These are phyloP conservation scores for Candolleomyces aberdarensis DNA, from an alignment of 768 basidiomycete genomes.

Conservation along the genomic window DNA sequence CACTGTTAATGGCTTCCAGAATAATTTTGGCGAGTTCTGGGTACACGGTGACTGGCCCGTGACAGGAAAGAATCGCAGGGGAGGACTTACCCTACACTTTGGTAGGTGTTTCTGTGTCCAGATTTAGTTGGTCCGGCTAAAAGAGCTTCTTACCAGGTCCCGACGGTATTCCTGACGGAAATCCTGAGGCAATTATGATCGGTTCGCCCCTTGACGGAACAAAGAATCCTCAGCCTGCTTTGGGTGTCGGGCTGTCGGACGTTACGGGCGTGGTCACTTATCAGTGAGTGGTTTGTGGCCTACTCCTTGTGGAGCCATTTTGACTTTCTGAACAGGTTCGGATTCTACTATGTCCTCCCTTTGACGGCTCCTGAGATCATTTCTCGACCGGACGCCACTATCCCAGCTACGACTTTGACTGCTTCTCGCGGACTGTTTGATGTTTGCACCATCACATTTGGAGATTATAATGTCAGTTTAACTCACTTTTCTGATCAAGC, in stretches of 20 bases:
- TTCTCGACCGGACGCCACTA: constrained; percentile 29
- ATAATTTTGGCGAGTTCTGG: constrained; percentile 56
- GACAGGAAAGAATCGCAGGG: constrained; percentile 52
- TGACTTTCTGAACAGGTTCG: constrained; percentile 29
- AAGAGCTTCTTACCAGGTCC: constrained; percentile 30
- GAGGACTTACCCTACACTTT: constrained; percentile 50
- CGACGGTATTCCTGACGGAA: constrained; percentile 50
- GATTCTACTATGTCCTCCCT: constrained; percentile 57
- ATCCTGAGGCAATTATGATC: constrained; percentile 55
- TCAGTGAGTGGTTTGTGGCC: constrained; percentile 32
- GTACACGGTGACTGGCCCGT: constrained; percentile 55
- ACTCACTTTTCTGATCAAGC: not conserved
- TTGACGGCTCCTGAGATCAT: constrained; percentile 49
- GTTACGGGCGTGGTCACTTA: constrained; percentile 56
- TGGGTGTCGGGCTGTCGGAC: constrained; percentile 45
- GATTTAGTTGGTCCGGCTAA: not conserved
- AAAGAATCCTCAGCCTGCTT: constrained; percentile 43
- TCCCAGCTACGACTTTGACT: constrained; percentile 38
- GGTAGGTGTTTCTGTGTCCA: constrained; percentile 25
- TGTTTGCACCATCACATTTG: constrained; percentile 46
- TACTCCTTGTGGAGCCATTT: not conserved
- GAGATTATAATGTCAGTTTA: constrained; percentile 54
- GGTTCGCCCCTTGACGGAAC: constrained; percentile 53
- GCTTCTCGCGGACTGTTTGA: constrained; percentile 16
- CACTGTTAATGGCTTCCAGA: constrained; percentile 45